Base-by-base conservation (phyloP, 202 grass and related monocot genomes). In the Zizania palustris region DNA sequence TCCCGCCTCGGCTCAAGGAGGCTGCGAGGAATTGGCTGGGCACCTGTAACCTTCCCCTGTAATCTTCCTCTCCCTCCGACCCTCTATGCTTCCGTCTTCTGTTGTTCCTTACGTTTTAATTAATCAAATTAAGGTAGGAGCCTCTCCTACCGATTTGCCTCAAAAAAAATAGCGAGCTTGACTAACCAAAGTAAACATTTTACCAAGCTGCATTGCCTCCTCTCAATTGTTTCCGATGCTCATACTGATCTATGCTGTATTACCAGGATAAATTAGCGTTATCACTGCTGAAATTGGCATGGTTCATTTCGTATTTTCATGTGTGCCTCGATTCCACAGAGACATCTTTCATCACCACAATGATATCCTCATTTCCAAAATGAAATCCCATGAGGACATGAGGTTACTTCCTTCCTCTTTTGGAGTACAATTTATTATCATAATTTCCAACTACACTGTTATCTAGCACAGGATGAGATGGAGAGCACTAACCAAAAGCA, bases 401-500 rank as follows among this genome's bases (percentile, higher is more conserved):
- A 14, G 33, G 10, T 35, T 65, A 41, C 11, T 21, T 36, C 11
- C 33, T 66, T 11, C 5, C 19, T 45, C 36, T 60, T 56, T 60
- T 38, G 54, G 40, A 36, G 11, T 38, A 45, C 60, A 56, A 74
- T 56, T 28, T 38, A 28, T 28, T 51, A 14, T 1, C 19, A 54
- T 20, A 36, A 45, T 42, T 72, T 73, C 43, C 2, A 6, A 12
- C 54, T 70, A 28, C 64, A 34, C 43, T 76, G 63, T 66, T 37
- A 46, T 45, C 68, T 64, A 53, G 1, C 55, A 54, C 28, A 28
- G 28, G 28, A 2, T 77, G 73, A 22, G 51, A 5, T 67, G 19
- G 86, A 71, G 16, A 72, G 20, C 65, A 88, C 88, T 62, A 77
- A 94, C 95, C 95, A 33, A 97, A 97, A 72, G 88, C 95, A 77